Evolutionary conservation across 2,329 filamentous ascomycete genomes (phyloP).

Genomic region (Coniochaeta ligniaria): DNA sequence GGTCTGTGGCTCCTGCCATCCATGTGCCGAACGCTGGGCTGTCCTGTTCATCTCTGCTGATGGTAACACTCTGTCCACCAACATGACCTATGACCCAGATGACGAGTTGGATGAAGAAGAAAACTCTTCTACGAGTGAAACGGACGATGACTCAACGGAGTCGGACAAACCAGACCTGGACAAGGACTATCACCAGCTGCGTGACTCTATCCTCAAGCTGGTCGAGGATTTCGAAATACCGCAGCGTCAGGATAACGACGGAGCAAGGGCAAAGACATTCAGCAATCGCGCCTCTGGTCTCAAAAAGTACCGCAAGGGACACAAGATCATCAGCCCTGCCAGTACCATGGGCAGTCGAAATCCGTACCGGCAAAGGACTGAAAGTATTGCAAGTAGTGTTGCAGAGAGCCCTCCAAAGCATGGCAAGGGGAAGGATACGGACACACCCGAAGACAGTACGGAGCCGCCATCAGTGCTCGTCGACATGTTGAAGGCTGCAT

Average conservation of each 20-base stretch:
- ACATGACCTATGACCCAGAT: conserved; percentile 66
- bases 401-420: conserved; percentile 17
- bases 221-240: conserved; percentile 79
- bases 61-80: conserved; percentile 60
- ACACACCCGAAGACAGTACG: conserved; percentile 26
- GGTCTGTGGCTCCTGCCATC: conserved; percentile 63
- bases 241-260: conserved; percentile 53
- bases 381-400: conserved; percentile 17
- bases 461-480: conserved; percentile 48
- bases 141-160: conserved; percentile 51
- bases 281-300: conserved; percentile 62
- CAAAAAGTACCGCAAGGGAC: conserved; percentile 54
- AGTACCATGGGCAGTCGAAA: conserved; percentile 49
- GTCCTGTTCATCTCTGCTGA: conserved; percentile 72
- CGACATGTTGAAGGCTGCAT: conserved; percentile 69
- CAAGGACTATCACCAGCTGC: conserved; percentile 73
- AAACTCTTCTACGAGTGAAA: conserved; percentile 51
- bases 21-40: conserved; percentile 76
- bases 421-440: conserved; percentile 20
- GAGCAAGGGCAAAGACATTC: conserved; percentile 51
- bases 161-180: conserved; percentile 57
- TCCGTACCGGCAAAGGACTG: conserved; percentile 38
- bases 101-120: conserved; percentile 58
- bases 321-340: conserved; percentile 45
- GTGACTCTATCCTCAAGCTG: conserved; percentile 72